Conservation (phyloP, 345 rosid species). For the Eucalyptus marginata region DNA sequence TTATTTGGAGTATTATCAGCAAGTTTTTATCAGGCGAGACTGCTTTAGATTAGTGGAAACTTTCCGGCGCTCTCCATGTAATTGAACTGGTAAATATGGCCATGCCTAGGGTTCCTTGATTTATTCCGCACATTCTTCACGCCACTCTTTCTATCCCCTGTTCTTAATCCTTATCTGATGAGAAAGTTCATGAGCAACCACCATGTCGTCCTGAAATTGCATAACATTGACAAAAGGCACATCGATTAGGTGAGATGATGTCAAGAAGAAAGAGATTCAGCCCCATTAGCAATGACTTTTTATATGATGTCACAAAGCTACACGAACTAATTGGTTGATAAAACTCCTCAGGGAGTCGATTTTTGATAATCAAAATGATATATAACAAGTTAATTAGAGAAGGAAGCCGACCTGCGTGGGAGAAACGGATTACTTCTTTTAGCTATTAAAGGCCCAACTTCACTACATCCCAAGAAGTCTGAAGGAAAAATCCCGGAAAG, state of each 20-base stretch:
- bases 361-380: background rate
- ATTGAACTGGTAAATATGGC: background rate
- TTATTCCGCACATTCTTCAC: too few species aligned
- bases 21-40: background rate
- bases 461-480: background rate
- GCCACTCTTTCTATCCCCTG: background rate
- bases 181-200: background rate
- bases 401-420: background rate
- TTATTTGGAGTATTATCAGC: background rate
- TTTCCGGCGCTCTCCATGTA: background rate
- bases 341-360: background rate
- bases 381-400: background rate
- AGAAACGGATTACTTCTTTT: background rate
- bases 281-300: too few species aligned
- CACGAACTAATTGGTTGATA: background rate
- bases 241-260: background rate
- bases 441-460: background rate
- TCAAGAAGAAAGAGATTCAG: background rate
- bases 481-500: rapidly evolving
- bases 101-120: background rate
- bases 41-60: background rate
- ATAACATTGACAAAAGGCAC: background rate
- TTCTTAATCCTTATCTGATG: background rate
- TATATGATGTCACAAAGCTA: background rate
- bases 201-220: background rate